Percentiles rank a stretch among this genome's conserved stretches.
Evolutionary conservation across 192 early-diverging fungal species (phyloP).

Genomic region (Coemansia pectinata): DNA sequence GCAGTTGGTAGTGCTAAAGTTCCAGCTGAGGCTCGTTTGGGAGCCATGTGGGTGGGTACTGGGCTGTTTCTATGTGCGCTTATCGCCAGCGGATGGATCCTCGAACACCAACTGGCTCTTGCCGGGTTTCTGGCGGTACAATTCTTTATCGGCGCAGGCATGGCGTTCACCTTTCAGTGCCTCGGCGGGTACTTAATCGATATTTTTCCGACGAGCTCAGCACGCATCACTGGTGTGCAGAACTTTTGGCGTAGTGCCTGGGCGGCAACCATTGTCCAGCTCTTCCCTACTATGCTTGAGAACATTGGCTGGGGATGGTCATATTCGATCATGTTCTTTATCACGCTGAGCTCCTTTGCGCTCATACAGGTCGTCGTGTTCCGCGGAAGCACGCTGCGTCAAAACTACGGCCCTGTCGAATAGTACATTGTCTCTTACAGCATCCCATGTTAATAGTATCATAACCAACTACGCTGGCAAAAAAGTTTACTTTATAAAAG

Average conservation of each 20-base stretch:
- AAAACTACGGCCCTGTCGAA: constrained; percentile 23
- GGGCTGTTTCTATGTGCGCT: constrained; percentile 31
- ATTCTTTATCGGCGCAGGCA: constrained; percentile 48
- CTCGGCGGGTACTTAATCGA: constrained; percentile 53
- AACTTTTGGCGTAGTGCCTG: constrained; percentile 56
- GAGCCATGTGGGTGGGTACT: constrained; percentile 34
- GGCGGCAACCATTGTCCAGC: constrained; percentile 44
- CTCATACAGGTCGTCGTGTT: constrained; percentile 36
- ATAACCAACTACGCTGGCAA: not conserved
- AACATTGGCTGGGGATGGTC: constrained; percentile 55
- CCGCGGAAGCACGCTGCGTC: constrained; percentile 27
- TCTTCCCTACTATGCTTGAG: constrained; percentile 42
- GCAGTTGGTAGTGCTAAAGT: not conserved
- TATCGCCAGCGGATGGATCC: constrained; percentile 41
- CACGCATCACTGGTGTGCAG: constrained; percentile 51
- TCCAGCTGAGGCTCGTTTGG: constrained; percentile 43
- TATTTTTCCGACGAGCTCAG: constrained; percentile 43
- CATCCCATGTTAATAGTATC: not conserved
- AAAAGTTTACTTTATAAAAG: not conserved
- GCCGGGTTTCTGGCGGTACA: constrained; percentile 38
- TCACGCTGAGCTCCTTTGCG: constrained; percentile 21
- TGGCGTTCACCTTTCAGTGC: constrained; percentile 46
- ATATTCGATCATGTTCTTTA: constrained; percentile 40
- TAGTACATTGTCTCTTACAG: not conserved
- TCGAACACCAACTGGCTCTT: constrained; percentile 28